Percentiles rank a stretch among this genome's conserved stretches.
These are phyloP conservation scores for Aphelidium insulamus DNA, from an alignment of 371 early-diverging fungal species.

Conservation along the genomic window DNA sequence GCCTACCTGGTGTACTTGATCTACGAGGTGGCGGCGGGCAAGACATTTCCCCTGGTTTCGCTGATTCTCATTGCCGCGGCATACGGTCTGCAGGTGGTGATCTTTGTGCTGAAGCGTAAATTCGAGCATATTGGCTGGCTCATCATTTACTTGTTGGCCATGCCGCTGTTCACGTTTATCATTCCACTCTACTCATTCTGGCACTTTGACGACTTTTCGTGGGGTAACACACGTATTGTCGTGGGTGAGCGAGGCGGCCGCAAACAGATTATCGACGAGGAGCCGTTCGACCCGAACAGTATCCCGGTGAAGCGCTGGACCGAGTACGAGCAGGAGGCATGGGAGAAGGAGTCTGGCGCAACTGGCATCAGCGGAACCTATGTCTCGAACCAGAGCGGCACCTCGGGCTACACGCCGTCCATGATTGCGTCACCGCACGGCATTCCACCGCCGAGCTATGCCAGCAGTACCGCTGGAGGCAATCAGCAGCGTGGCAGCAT, in stretches of 20 bases:
- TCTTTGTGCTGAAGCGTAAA: slow-evolving; percentile 64
- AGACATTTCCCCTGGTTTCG: slow-evolving; percentile 25
- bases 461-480: not conserved
- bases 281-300: slow-evolving; percentile 55
- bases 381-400: not conserved
- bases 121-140: slow-evolving; percentile 95
- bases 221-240: slow-evolving; percentile 89
- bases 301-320: slow-evolving; percentile 77
- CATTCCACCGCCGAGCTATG: not conserved
- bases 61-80: slow-evolving; percentile 26
- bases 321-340: slow-evolving; percentile 58
- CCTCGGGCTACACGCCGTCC: not conserved
- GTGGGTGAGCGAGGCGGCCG: slow-evolving; percentile 36
- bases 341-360: no score
- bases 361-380: not conserved
- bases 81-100: slow-evolving; percentile 61
- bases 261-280: slow-evolving; percentile 30
- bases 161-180: slow-evolving; percentile 61
- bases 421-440: not conserved
- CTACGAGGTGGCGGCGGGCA: slow-evolving; percentile 11
- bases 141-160: slow-evolving; percentile 69
- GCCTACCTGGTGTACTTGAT: slow-evolving; percentile 59
- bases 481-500: slow-evolving; percentile 1
- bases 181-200: slow-evolving; percentile 73
- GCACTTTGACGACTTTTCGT: slow-evolving; percentile 94